A percentile compares a stretch with the other conserved stretches of the same genome.
Conservation (phyloP, 768 basidiomycete genomes). For the Porpolomopsis calyptriformis region DNA sequence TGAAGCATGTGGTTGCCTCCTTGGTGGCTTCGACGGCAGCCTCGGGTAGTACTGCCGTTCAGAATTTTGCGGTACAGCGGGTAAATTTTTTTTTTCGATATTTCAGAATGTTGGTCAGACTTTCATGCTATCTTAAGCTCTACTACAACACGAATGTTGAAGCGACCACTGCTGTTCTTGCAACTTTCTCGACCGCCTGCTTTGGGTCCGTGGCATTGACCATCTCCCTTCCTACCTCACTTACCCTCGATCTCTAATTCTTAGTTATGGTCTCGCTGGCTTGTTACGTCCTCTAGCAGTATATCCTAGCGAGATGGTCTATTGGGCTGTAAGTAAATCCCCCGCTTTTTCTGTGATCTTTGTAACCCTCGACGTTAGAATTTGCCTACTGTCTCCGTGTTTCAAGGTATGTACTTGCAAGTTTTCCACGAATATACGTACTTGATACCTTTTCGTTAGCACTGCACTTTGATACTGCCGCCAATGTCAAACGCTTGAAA, state of each 20-base stretch:
- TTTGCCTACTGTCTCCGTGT: neutral
- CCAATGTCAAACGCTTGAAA: conserved; percentile 38
- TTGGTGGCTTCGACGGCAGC: conserved; percentile 49
- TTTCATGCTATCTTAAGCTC: conserved; percentile 43
- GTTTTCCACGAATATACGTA: neutral
- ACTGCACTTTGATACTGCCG: conserved; percentile 36
- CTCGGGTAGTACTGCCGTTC: conserved; percentile 40
- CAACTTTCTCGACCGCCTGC: conserved; percentile 53
- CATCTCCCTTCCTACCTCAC: neutral
- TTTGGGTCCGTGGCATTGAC: conserved; percentile 48
- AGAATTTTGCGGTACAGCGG: conserved; percentile 30
- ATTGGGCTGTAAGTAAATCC: conserved; percentile 35
- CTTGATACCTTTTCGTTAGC: conserved; percentile 20
- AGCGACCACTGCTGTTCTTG: conserved; percentile 46
- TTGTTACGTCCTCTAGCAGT: conserved; percentile 47
- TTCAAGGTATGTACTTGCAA: neutral
- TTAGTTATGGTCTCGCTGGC: conserved; percentile 37
- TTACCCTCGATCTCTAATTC: neutral
- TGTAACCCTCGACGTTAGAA: neutral
- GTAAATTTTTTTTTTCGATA: neutral
- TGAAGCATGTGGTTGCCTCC: conserved; percentile 46
- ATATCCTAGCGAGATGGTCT: conserved; percentile 56
- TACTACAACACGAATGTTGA: conserved; percentile 49
- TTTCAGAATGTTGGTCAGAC: neutral
- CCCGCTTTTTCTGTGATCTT: neutral